Percentiles rank a stretch among this genome's conserved stretches.
phyloP scores from a whole-genome alignment of 108 stramenopile species.

The Cyclotella atomus region DNA sequence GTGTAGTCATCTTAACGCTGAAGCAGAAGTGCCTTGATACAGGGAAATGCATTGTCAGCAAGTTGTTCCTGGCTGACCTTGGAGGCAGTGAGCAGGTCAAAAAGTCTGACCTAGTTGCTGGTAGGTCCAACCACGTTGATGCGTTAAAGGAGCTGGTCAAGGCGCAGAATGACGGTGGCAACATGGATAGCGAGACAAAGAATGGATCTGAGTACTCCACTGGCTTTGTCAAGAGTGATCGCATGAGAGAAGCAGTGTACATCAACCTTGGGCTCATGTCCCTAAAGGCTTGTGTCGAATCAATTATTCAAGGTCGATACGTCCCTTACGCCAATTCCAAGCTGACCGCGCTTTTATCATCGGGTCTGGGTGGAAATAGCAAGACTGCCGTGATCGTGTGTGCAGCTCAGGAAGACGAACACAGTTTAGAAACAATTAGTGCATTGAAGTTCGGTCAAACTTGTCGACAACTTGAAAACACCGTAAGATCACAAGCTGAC shows the following conservation, averaged over 20 bases:
- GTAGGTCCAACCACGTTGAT: slow-evolving; percentile 40
- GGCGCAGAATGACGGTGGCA: neutral
- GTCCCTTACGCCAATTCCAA: slow-evolving; percentile 75
- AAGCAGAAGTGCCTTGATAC: slow-evolving; percentile 47
- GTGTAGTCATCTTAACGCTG: slow-evolving; percentile 63
- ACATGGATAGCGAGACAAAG: neutral
- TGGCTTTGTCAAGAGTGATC: slow-evolving; percentile 51
- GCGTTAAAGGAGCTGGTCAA: slow-evolving; percentile 25
- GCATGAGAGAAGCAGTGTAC: slow-evolving; percentile 70
- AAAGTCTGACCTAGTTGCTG: slow-evolving; percentile 42
- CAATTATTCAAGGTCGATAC: slow-evolving; percentile 44
- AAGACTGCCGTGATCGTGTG: slow-evolving; percentile 68
- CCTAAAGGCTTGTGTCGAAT: slow-evolving; percentile 64
- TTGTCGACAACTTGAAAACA: slow-evolving; percentile 50
- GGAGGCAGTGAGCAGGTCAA: slow-evolving; percentile 75
- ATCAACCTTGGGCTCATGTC: slow-evolving; percentile 73
- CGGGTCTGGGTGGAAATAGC: slow-evolving; percentile 68
- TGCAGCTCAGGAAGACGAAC: slow-evolving; percentile 52
- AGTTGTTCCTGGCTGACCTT: slow-evolving; percentile 69
- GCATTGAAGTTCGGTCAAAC: slow-evolving; percentile 67
- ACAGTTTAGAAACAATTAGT: slow-evolving; percentile 59
- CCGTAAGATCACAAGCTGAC: slow-evolving; percentile 32
- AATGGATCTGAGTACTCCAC: slow-evolving; percentile 26
- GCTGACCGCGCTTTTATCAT: slow-evolving; percentile 70
- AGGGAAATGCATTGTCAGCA: slow-evolving; percentile 40